Conservation (phyloP, 306 rosid species). For the Trifolium subterraneum region DNA sequence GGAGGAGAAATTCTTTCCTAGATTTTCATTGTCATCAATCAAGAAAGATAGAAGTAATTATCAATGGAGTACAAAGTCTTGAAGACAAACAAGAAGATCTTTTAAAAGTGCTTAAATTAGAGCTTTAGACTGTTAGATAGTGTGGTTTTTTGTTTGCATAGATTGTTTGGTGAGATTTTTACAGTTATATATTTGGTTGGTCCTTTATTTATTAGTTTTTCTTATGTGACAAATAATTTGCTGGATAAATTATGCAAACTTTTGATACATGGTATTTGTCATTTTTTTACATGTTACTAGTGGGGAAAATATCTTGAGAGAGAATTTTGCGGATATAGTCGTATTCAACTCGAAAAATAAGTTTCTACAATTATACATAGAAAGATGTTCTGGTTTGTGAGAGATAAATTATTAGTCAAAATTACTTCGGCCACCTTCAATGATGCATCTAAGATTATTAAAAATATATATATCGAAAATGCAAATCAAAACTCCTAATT, state of each 20-base stretch:
- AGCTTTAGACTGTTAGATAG: slow-evolving; percentile 55
- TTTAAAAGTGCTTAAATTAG: slow-evolving; percentile 44
- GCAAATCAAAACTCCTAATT: no score
- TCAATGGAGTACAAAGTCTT: slow-evolving; percentile 45
- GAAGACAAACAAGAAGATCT: slow-evolving; percentile 53
- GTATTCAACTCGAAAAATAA: neutral
- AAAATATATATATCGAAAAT: no score
- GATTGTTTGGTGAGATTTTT: slow-evolving; percentile 67
- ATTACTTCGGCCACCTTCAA: no score
- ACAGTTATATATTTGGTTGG: slow-evolving; percentile 48
- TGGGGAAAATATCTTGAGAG: neutral
- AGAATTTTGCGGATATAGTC: neutral
- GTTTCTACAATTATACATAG: neutral
- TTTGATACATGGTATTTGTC: slow-evolving; percentile 49
- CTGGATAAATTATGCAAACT: slow-evolving; percentile 52
- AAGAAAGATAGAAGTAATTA: slow-evolving; percentile 36
- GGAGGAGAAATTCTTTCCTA: slow-evolving; percentile 46
- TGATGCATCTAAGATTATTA: no score
- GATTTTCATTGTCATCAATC: slow-evolving; percentile 39
- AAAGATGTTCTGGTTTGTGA: neutral
- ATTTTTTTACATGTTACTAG: slow-evolving; percentile 17
- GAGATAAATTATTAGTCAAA: neutral
- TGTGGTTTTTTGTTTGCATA: slow-evolving; percentile 52
- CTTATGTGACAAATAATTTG: slow-evolving; percentile 55
- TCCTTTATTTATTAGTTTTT: slow-evolving; percentile 48